Base-by-base conservation (phyloP, 441 rosid genomes). In the Dalechampia spathulata region DNA sequence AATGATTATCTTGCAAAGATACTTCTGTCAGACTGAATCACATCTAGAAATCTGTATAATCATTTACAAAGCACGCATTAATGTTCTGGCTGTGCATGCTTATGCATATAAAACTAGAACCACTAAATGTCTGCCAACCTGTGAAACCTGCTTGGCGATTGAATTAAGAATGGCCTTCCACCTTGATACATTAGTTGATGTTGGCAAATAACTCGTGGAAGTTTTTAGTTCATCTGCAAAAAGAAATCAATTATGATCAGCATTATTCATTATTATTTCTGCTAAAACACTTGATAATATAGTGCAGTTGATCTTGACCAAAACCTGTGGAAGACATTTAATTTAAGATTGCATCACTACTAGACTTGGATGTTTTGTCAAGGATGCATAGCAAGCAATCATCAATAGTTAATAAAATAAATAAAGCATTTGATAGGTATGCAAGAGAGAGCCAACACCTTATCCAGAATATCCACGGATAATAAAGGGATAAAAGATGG, bases 71-170 rank as follows among this genome's bases (percentile, higher is more conserved):
- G 38, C 19, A 46, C 28, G 38, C 1, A 39, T 25, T 52, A n/a
- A 25, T 27, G 8, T 17, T 49, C 20, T 12, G 12, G 26, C 6
- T 21, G 15, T 3, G 54, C 54, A 50, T 2, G 7, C 47, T 2
- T 5, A 6, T 20, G 15, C 5, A 23, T 1, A 23, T 16, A 17
- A 26, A 9, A 16, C 13, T 36, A 14, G 16, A 38, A 27, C 21
- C 49, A 0, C 10, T 23, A 30, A 4, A 30, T 19, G 26, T 34
- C 40, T 21, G 60, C 85, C 53, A 57, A 90, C 99, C 97, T 93
- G 96, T 57, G 96, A 83, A 60, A 93, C 96, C 57, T 93, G 97
- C 58, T 87, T 87, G 63, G 79, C 96, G 44, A 93, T 47, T 53
- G 84, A 78, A 67, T 85, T 83, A 23, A 93, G 55, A 44, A 82